Evolutionary conservation across 345 rosid genomes (phyloP).

Genomic region (Camelina sativa): DNA sequence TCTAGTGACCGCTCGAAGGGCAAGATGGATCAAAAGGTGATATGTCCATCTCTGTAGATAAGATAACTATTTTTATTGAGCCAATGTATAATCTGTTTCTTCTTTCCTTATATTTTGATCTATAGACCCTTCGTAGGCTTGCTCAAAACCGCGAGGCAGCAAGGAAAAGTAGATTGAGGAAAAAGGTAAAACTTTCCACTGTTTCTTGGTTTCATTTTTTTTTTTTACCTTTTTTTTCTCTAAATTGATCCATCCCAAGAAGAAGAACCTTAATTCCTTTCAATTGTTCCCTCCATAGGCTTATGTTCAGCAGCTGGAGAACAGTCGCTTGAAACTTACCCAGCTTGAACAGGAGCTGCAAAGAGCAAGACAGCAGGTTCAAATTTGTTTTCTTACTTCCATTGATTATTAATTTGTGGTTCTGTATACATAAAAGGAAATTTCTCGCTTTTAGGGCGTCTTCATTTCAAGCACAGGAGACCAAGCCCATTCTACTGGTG

Average conservation of each 20-base stretch:
- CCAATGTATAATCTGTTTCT: not conserved
- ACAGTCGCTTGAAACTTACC: slow-evolving; percentile 90
- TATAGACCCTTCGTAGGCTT: slow-evolving; percentile 91
- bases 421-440: not conserved
- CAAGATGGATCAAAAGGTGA: slow-evolving; percentile 95
- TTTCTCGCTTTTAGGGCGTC: slow-evolving; percentile 62
- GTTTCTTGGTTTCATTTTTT: not conserved
- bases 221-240: not conserved
- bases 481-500: slow-evolving; percentile 87
- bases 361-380: slow-evolving; percentile 97
- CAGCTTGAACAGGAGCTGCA: slow-evolving; percentile 99
- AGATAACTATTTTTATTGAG: slow-evolving; percentile 4
- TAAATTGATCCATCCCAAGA: not conserved
- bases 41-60: slow-evolving; percentile 30
- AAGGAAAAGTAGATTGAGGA: slow-evolving; percentile 93
- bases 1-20: slow-evolving; percentile 95
- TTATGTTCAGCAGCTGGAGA: slow-evolving; percentile 97
- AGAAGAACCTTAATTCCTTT: not conserved
- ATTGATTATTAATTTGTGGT: slow-evolving; percentile 2
- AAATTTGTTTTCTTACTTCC: slow-evolving; percentile 33
- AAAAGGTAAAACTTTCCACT: slow-evolving; percentile 61
- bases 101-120: slow-evolving; percentile 41
- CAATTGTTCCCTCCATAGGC: slow-evolving; percentile 57
- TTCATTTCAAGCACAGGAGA: slow-evolving; percentile 97
- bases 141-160: slow-evolving; percentile 99